Conservation (phyloP, 768 basidiomycete species). For the Suillus hirtellus region DNA sequence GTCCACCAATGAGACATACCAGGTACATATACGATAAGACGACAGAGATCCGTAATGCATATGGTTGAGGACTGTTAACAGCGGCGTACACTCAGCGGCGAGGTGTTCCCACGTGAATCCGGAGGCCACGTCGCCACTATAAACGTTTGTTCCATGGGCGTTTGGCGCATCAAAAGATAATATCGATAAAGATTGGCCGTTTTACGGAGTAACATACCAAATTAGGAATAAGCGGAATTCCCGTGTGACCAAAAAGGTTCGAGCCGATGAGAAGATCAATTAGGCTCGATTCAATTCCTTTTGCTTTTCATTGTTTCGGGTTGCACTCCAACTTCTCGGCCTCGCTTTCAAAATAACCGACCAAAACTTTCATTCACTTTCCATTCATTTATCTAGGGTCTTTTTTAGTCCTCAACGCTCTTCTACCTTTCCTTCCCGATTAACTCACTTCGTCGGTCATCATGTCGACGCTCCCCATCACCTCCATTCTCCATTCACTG, state of each 20-base stretch:
- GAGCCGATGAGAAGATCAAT: not conserved
- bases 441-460: constrained; percentile 24
- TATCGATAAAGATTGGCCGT: not conserved
- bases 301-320: not conserved
- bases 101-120: too few relatives aligned
- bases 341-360: not conserved
- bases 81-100: too few relatives aligned
- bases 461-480: constrained; percentile 28
- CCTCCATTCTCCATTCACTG: constrained; percentile 31
- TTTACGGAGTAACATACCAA: not conserved
- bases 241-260: not conserved
- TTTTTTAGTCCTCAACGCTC: constrained; percentile 5
- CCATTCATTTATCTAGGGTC: constrained; percentile 8
- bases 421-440: constrained; percentile 8
- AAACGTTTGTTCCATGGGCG: too few relatives aligned
- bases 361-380: constrained; percentile 9
- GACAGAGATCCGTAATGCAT: too few relatives aligned
- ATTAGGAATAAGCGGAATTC: not conserved
- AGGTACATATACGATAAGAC: too few relatives aligned
- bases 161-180: too few relatives aligned
- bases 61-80: too few relatives aligned
- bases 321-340: constrained; percentile 5
- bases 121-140: too few relatives aligned
- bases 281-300: not conserved
- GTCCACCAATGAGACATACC: too few relatives aligned